Base-by-base conservation (phyloP, 2,329 filamentous ascomycete species). In the Ophiostoma fasciatum region DNA sequence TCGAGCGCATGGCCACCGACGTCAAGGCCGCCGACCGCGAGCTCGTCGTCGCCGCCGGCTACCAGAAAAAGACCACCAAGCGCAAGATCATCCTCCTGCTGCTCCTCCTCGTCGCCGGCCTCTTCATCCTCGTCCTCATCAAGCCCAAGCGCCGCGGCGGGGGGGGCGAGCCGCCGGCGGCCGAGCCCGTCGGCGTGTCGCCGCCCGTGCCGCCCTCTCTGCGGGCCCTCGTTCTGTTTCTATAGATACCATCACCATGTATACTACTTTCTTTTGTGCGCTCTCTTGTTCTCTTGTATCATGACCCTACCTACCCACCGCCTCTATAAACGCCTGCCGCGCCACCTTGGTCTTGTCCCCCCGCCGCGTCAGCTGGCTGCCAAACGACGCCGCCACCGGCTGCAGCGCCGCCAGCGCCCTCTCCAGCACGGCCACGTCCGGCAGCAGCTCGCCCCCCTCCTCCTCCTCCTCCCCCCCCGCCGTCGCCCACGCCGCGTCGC, bases 11-110 rank as follows among this genome's bases (percentile, higher is more conserved):
- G 82, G 74, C 77, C n/a, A 78, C 76, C 15, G 85, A 96, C 50
- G 84, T 98, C 40, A 93, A 94, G 54, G 82, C 71, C 15, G 90
- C 90, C 4, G 83, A 94, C 43, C 90, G 88, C 55, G 90, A 98
- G 60, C 69, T 98, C 37, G 84, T 76, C 43, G 76, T 92, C 38
- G 81, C 90, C 12, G 85, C 81, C 5, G 80, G 81, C 14, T 96
- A 96, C 51, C 90, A 98, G 62, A 77, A 74, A 54, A 79, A 76
- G 52, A 80, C 79, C 35, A 85, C 82, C 17, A 98, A 94, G 61
- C 70, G 90, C 46, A 94, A 94, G 61, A 77, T 93, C 32, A 90
- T 98, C 38, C 65, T 98, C 28, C 63, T 98, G n/a, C 64, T 98
- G 15, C 58, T 93, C 7, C 62, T 98, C 19, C 59, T 96, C 17